Base-by-base conservation (phyloP, 2,329 filamentous ascomycete species). In the Aspergillus sergii region DNA sequence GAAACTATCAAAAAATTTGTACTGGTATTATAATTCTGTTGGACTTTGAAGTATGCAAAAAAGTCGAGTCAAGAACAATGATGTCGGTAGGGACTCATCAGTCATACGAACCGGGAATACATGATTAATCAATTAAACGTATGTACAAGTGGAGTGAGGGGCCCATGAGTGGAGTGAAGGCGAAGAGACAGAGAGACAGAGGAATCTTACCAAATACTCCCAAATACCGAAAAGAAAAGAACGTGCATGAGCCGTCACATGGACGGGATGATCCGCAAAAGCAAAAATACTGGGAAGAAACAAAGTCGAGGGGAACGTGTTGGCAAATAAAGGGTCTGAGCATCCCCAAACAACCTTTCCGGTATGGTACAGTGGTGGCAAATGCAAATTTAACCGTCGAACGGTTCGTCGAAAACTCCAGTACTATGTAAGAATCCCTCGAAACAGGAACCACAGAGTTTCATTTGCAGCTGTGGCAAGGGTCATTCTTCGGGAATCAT, bases 391-490 rank as follows among this genome's bases (percentile, higher is more conserved):
- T 48, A 53, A 28, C 21, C 19, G 30, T 23, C 9, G 26, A 26
- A 26, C 26, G 26, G 26, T 26, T 26, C 3, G 19, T 54, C 50
- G 30, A 54, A 54, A 30, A 54, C 23, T 34, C 26, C n/a, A 26
- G 26, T 4, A 26, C 26, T 26, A 26, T 26, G 26, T 26, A 26
- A 26, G 26, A 26, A 26, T 26, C 26, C 26, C 26, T 26, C 26
- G 26, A 28, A 28, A 28, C 26, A 26, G 34, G 50, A 21, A 54
- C 34, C 21, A 8, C 34, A 36, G 32, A 54, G 51, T 36, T 55
- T 39, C 51, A 55, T 39, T 32, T 14, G 32, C n/a, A 55, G 53
- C 57, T 62, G 59, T 62, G 50, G 59, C 62, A 56, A 62, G 62
- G 58, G 51, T 58, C 56, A 21, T 57, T 36, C 21, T 34, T 57